Conservation (phyloP, 2,329 filamentous ascomycete genomes). For the Juglanconis juglandina region DNA sequence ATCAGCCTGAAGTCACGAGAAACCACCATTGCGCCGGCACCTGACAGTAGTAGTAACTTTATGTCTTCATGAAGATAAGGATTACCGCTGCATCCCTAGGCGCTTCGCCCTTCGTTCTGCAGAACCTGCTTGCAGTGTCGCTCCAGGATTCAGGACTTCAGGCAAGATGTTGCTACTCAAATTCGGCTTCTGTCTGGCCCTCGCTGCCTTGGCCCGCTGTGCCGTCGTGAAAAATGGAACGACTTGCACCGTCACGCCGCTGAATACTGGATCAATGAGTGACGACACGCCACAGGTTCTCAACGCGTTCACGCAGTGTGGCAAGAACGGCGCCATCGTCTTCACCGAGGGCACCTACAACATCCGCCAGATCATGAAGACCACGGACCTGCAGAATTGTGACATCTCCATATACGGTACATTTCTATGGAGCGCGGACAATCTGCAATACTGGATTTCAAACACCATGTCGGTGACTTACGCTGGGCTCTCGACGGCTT, state of each 20-base stretch:
- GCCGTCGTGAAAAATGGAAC: constrained; percentile 24
- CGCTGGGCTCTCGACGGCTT: constrained; percentile 47
- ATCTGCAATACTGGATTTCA: constrained; percentile 46
- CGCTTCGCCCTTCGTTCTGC: too few species aligned
- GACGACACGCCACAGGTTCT: constrained; percentile 52
- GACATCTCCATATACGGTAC: constrained; percentile 47
- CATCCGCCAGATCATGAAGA: constrained; percentile 48
- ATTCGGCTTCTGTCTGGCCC: neutral
- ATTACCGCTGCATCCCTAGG: too few species aligned
- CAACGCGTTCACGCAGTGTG: constrained; percentile 45
- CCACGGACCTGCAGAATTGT: constrained; percentile 41
- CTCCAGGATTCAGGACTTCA: neutral
- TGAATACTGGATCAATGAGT: constrained; percentile 5
- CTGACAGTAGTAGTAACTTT: too few species aligned
- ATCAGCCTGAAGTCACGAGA: too few species aligned
- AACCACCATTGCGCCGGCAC: too few species aligned
- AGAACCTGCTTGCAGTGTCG: neutral
- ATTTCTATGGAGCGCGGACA: constrained; percentile 38
- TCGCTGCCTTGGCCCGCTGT: constrained; percentile 14
- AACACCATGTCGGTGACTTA: constrained; percentile 44
- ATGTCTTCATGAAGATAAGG: too few species aligned
- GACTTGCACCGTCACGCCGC: constrained; percentile 25
- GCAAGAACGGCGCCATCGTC: constrained; percentile 46
- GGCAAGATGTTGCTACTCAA: neutral
- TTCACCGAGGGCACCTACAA: constrained; percentile 47